These are phyloP conservation scores for Microbotryum lychnidis-dioicae DNA, from an alignment of 1,284 basidiomycete species.

Conservation along the genomic window DNA sequence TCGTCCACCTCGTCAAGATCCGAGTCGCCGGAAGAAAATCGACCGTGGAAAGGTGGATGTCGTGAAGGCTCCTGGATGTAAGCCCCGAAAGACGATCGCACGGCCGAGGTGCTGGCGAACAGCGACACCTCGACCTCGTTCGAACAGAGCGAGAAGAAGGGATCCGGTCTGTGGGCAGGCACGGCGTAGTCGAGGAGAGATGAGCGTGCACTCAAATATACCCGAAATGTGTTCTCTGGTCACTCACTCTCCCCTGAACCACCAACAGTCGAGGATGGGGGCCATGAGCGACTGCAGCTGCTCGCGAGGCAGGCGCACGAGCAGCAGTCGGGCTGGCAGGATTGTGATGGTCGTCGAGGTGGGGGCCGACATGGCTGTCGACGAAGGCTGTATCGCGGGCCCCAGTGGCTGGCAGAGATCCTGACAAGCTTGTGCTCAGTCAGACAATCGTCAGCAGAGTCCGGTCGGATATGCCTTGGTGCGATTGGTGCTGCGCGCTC, in stretches of 20 bases:
- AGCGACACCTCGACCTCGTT: conserved; percentile 32
- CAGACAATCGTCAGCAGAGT: no score
- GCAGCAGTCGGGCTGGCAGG: conserved; percentile 13
- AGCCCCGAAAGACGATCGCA: conserved; percentile 20
- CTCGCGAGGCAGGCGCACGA: conserved; percentile 15
- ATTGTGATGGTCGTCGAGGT: conserved; percentile 18
- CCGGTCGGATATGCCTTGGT: no score
- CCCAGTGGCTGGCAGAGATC: no score
- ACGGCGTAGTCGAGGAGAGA: background rate
- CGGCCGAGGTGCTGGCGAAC: conserved; percentile 22
- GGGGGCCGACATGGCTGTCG: background rate
- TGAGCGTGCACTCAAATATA: background rate
- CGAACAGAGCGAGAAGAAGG: conserved; percentile 29
- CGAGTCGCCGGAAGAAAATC: background rate
- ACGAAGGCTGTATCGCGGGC: no score
- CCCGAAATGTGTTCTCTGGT: background rate
- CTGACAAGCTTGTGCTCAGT: no score
- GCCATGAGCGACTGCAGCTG: conserved; percentile 8
- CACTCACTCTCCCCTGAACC: conserved; percentile 11
- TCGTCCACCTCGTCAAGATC: background rate
- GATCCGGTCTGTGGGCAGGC: conserved; percentile 11
- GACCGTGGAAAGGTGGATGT: no score
- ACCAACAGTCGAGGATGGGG: conserved; percentile 17
- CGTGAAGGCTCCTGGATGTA: conserved; percentile 1
- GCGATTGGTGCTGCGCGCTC: no score